Base-by-base conservation (phyloP, 495 filamentous ascomycete genomes). In the Hypomontagnella submonticulosa region DNA sequence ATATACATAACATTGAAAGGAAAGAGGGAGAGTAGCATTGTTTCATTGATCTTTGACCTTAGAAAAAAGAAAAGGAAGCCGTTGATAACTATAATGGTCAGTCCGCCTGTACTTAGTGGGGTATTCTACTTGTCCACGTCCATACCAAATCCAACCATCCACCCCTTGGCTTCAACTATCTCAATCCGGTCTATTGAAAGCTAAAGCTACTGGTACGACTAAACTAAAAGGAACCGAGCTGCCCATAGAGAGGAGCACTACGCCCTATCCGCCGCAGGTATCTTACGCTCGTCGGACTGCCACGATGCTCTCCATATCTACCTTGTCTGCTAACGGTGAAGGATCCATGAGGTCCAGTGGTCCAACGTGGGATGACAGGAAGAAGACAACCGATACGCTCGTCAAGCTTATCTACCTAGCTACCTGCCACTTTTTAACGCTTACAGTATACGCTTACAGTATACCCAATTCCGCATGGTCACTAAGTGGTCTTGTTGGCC, bases 241-340 rank as follows among this genome's bases (percentile, higher is more conserved):
- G 2, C 30, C 32, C 47, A 52, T 6, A 15, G 40, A 49, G 47
- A 53, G 23, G 47, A 55, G 37, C 33, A 47, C 51, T 69, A 63
- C 43, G 55, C 66, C 56, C 43, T 63, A 60, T 63, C 66, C 65
- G 59, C 59, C 65, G 54, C 54, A 41, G 16, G 2, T 44, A 51
- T 18, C 27, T 57, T n/a, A n/a, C n/a, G 3, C 57, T 15, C 57
- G 23, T 53, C 46, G 13, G 23, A 49, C 41, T 57, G 46, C 38
- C 50, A 61, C 57, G 38, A 67, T 34, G 46, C 41, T 41, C 19
- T n/a, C n/a, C n/a, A n/a, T 38, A 47, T 41, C 41, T 57, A 40
- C 7, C 38, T 42, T 37, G 16, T 47, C 53, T 56, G 13, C 15
- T 16, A 34, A 54, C 23, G 19, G 48, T 33, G 15, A 57, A 66